phyloP scores from a whole-genome alignment of 352 stramenopile species.

The Hyaloperonospora brassicae region DNA sequence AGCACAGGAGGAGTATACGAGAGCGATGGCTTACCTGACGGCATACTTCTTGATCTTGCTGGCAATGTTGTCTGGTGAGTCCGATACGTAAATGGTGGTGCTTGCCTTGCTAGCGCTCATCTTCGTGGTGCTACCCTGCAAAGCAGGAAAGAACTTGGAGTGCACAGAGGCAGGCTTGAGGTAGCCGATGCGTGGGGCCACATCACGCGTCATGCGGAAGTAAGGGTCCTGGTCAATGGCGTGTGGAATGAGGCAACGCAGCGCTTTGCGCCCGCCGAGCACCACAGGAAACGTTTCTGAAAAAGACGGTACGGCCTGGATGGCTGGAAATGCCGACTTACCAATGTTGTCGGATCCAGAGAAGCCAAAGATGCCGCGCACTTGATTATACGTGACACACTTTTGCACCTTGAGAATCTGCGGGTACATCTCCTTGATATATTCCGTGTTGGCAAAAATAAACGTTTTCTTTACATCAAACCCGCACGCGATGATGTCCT shows the following conservation, averaged over 20 bases:
- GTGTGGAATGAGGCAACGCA: constrained; percentile 98
- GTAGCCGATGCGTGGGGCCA: constrained; percentile 95
- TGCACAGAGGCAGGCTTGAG: constrained; percentile 97
- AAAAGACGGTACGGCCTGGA: constrained; percentile 98
- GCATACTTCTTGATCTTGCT: constrained; percentile 88
- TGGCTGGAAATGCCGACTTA: constrained; percentile 97
- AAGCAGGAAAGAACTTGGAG: constrained; percentile 99
- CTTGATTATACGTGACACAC: constrained; percentile 95
- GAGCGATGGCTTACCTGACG: constrained; percentile 44
- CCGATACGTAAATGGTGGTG: constrained; percentile 98
- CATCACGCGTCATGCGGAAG: constrained; percentile 98
- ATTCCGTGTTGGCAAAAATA: constrained; percentile 99
- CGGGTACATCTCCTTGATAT: constrained; percentile 98
- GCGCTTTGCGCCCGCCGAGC: constrained; percentile 75
- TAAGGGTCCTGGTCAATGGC: constrained; percentile 99
- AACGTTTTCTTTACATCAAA: constrained; percentile 98
- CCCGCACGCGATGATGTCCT: constrained; percentile 99
- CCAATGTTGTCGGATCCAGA: constrained; percentile 97
- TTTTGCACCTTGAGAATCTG: constrained; percentile 99
- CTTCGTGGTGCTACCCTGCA: constrained; percentile 96
- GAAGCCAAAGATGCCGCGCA: constrained; percentile 99
- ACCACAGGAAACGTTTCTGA: constrained; percentile 93
- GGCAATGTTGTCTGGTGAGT: constrained; percentile 94
- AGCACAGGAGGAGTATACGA: not conserved
- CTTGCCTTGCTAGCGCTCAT: constrained; percentile 96